These are phyloP conservation scores for Leccinum fuscescens DNA, from an alignment of 1,284 basidiomycete genomes.

Conservation along the genomic window DNA sequence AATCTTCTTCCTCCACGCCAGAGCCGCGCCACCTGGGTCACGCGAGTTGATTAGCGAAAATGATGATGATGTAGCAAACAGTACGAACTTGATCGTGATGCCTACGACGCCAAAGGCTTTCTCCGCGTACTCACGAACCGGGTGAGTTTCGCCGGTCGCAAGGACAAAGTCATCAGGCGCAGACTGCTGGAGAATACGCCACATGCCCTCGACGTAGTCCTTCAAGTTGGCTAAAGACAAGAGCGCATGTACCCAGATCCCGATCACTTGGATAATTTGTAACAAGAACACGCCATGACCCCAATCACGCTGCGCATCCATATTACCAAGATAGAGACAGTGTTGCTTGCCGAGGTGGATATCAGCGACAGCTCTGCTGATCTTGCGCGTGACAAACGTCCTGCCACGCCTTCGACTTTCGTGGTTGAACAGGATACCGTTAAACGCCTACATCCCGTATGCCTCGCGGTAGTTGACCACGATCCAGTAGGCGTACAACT, in stretches of 20 bases:
- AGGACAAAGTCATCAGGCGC: constrained; percentile 43
- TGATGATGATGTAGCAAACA: neutral
- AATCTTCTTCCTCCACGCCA: constrained; percentile 74
- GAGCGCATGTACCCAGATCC: constrained; percentile 11
- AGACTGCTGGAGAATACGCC: constrained; percentile 88
- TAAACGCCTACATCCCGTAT: constrained; percentile 90
- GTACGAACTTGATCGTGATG: constrained; percentile 58
- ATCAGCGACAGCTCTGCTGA: constrained; percentile 85
- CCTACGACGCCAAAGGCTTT: constrained; percentile 74
- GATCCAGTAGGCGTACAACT: constrained; percentile 88
- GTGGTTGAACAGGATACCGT: constrained; percentile 91
- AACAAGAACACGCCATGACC: constrained; percentile 68
- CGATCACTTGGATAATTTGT: neutral
- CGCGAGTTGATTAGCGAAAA: neutral
- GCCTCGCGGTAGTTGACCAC: constrained; percentile 90
- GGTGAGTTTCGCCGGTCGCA: constrained; percentile 90
- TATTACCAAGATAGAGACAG: constrained; percentile 86
- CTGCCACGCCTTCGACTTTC: constrained; percentile 88
- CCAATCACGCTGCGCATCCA: constrained; percentile 92
- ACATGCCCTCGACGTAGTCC: constrained; percentile 94
- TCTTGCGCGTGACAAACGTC: constrained; percentile 93
- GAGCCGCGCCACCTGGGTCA: constrained; percentile 66
- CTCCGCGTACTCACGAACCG: constrained; percentile 86
- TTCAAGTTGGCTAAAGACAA: constrained; percentile 48
- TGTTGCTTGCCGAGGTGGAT: constrained; percentile 82